phyloP scores from a whole-genome alignment of 1,139 yeast genomes.

The Saccharomyces hybrid region DNA sequence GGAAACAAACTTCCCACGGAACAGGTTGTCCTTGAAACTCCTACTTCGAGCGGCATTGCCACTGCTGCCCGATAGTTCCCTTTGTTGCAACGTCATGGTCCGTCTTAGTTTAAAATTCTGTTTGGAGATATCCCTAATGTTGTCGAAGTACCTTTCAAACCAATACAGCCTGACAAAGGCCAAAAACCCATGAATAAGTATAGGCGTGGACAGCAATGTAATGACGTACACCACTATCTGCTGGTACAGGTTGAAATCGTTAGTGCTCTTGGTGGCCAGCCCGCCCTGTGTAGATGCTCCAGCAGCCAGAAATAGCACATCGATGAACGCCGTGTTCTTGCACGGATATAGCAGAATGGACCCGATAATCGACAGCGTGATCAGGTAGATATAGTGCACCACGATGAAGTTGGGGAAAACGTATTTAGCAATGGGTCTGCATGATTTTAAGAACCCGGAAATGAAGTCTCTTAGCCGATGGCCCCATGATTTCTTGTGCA shows the following conservation, averaged over 20 bases:
- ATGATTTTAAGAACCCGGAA: conserved; percentile 18
- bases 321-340: conserved; percentile 57
- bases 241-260: conserved; percentile 58
- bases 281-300: conserved; percentile 90
- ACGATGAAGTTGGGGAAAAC: conserved; percentile 69
- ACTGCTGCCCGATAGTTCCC: conserved; percentile 39
- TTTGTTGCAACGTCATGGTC: conserved; percentile 45
- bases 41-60: conserved; percentile 31
- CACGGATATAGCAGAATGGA: conserved; percentile 70
- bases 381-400: conserved; percentile 63
- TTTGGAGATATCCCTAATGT: conserved; percentile 66
- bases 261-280: conserved; percentile 63
- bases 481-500: conserved; percentile 30
- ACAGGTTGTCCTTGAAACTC: conserved; percentile 24
- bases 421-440: conserved; percentile 43
- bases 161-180: conserved; percentile 73
- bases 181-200: conserved; percentile 74
- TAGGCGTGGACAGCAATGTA: conserved; percentile 70
- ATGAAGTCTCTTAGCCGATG: conserved; percentile 32
- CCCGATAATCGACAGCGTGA: conserved; percentile 46
- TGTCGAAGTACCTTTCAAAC: conserved; percentile 81
- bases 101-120: conserved; percentile 69
- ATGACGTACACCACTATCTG: conserved; percentile 57
- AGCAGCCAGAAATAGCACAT: conserved; percentile 63
- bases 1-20: conserved; percentile 24